Conservation (phyloP, 352 stramenopile species). For the Pythium myriotylum region DNA sequence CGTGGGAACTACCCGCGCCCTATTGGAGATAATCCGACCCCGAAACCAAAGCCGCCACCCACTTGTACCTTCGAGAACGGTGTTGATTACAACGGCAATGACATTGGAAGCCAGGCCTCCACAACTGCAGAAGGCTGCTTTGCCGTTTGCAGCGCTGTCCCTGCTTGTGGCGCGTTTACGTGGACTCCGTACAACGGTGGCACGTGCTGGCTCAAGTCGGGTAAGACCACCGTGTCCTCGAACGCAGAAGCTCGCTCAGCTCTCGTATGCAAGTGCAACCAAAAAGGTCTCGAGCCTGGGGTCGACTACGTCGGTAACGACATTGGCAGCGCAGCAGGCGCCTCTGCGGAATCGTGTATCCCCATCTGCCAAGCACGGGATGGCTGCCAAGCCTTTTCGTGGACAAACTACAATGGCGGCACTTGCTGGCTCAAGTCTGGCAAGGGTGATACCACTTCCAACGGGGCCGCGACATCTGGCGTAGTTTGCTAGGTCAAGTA, state of each 20-base stretch:
- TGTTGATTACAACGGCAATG: constrained; percentile 15
- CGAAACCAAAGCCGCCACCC: neutral
- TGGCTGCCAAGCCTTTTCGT: constrained; percentile 26
- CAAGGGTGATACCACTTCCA: constrained; percentile 1
- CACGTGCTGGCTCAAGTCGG: constrained; percentile 33
- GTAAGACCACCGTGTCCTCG: neutral
- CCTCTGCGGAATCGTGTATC: constrained; percentile 8
- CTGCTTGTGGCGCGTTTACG: constrained; percentile 23
- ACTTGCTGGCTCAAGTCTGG: constrained; percentile 25
- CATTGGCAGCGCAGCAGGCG: constrained; percentile 8
- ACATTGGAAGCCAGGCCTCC: constrained; percentile 4
- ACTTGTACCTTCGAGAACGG: constrained; percentile 11
- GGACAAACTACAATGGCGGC: constrained; percentile 28
- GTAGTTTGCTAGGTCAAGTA: constrained; percentile 9
- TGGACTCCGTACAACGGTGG: constrained; percentile 24
- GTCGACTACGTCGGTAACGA: constrained; percentile 24
- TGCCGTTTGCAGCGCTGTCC: constrained; percentile 1
- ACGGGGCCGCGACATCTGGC: constrained; percentile 11
- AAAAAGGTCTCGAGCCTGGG: constrained; percentile 6
- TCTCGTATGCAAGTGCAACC: constrained; percentile 17
- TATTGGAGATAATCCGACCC: neutral
- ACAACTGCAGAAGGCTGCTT: constrained; percentile 6
- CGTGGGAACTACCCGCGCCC: constrained; percentile 23
- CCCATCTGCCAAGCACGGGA: neutral
- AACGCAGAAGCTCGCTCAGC: neutral